A percentile compares a stretch with the other conserved stretches of the same genome.
phyloP scores from a whole-genome alignment of 345 rosid species.

The Rhodamnia rubescens region DNA sequence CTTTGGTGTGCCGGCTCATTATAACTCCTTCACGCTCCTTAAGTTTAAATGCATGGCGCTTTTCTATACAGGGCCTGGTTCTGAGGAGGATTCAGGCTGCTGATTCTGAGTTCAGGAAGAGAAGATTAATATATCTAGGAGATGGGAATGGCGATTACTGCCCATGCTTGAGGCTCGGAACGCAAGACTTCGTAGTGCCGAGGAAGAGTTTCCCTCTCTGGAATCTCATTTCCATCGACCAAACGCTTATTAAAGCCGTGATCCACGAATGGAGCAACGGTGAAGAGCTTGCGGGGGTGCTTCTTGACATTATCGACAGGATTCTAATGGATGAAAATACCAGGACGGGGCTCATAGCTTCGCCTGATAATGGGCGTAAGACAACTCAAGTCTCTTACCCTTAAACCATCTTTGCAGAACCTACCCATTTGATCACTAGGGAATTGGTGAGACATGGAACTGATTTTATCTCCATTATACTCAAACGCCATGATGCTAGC shows the following conservation, averaged over 20 bases:
- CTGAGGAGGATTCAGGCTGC: conserved; percentile 36
- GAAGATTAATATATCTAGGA: conserved; percentile 56
- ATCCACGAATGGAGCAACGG: conserved; percentile 64
- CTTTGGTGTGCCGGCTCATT: neutral
- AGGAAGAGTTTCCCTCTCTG: conserved; percentile 61
- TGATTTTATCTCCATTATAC: neutral
- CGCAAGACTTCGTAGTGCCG: conserved; percentile 59
- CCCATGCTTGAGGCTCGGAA: conserved; percentile 51
- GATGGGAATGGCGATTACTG: conserved; percentile 86
- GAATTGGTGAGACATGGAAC: neutral
- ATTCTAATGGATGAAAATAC: conserved; percentile 9
- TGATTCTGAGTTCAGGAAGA: conserved; percentile 6
- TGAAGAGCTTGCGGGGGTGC: conserved; percentile 40
- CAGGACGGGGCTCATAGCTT: neutral
- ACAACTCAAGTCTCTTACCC: neutral
- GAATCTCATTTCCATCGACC: conserved; percentile 24
- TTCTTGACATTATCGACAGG: conserved; percentile 28
- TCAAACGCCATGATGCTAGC: neutral
- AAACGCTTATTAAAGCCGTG: conserved; percentile 45
- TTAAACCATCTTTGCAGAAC: neutral
- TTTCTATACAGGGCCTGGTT: conserved; percentile 44
- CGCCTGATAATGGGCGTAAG: neutral
- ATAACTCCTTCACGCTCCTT: neutral
- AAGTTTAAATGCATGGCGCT: neutral
- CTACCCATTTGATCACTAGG: neutral